Evolutionary conservation across 2,329 filamentous ascomycete genomes (phyloP).

Genomic region (Zasmidium cellare): DNA sequence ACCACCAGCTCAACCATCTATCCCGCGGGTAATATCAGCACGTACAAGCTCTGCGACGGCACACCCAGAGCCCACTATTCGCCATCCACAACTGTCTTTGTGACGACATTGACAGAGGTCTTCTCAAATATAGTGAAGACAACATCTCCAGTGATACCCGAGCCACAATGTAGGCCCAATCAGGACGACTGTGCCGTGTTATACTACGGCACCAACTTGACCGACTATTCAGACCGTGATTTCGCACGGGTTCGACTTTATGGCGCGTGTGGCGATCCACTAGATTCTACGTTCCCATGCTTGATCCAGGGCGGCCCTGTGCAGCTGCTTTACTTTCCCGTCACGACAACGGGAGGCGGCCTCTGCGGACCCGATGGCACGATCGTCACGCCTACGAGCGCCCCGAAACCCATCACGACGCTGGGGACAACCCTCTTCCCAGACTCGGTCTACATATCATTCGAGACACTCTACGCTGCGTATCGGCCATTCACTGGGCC

Average conservation of each 20-base stretch:
- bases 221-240: constrained; percentile 4
- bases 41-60: constrained; percentile 24
- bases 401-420: constrained; percentile 5
- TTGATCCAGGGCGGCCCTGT: constrained; percentile 6
- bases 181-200: constrained; percentile 16
- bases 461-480: constrained; percentile 22
- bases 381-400: background rate
- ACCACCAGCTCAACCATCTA: constrained; percentile 8
- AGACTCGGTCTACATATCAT: constrained; percentile 23
- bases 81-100: constrained; percentile 10
- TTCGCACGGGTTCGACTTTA: background rate
- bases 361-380: constrained; percentile 1
- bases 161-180: constrained; percentile 9
- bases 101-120: background rate
- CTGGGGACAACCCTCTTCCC: constrained; percentile 21
- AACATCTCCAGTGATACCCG: background rate
- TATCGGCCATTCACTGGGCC: constrained; percentile 8
- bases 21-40: constrained; percentile 2
- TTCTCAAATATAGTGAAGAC: constrained; percentile 1
- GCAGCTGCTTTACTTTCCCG: constrained; percentile 5
- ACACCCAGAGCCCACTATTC: constrained; percentile 17
- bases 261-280: background rate
- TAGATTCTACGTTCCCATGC: background rate
- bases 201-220: constrained; percentile 20
- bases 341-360: constrained; percentile 1